Conservation (phyloP, 2,329 filamentous ascomycete species). For the Apiospora marii region DNA sequence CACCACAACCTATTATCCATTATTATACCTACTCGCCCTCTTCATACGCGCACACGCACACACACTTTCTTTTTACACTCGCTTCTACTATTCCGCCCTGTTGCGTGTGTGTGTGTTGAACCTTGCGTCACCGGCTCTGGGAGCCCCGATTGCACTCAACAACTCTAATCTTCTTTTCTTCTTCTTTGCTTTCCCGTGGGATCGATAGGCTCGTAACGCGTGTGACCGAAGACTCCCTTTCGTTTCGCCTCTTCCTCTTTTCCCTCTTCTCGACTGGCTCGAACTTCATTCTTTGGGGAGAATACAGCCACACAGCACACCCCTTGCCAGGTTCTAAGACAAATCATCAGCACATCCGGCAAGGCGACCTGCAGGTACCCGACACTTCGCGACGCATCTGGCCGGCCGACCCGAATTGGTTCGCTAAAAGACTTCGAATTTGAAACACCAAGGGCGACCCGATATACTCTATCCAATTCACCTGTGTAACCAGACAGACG, state of each 20-base stretch:
- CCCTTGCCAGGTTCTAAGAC: background rate
- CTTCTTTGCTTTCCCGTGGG: background rate
- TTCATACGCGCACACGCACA: background rate
- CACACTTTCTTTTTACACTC: constrained; percentile 10
- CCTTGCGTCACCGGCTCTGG: constrained; percentile 15
- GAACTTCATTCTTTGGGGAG: background rate
- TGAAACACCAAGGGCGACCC: constrained; percentile 16
- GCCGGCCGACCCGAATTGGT: constrained; percentile 10
- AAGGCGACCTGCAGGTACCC: constrained; percentile 8
- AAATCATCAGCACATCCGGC: background rate
- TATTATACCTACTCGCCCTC: constrained; percentile 2
- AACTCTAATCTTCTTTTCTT: constrained; percentile 21
- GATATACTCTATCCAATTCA: constrained; percentile 4
- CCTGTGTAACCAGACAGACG: background rate
- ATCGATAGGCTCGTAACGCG: constrained; percentile 8
- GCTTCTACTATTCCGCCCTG: constrained; percentile 14
- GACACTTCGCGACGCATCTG: constrained; percentile 2
- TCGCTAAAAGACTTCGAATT: background rate
- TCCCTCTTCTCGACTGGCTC: constrained; percentile 12
- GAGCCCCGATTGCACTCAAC: constrained; percentile 16
- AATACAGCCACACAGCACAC: background rate
- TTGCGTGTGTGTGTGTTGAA: constrained; percentile 7
- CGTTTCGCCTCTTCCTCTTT: background rate
- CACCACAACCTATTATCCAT: background rate
- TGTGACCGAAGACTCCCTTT: constrained; percentile 1